Base-by-base conservation (phyloP, 352 stramenopile species). In the Globisporangium mamillatum region DNA sequence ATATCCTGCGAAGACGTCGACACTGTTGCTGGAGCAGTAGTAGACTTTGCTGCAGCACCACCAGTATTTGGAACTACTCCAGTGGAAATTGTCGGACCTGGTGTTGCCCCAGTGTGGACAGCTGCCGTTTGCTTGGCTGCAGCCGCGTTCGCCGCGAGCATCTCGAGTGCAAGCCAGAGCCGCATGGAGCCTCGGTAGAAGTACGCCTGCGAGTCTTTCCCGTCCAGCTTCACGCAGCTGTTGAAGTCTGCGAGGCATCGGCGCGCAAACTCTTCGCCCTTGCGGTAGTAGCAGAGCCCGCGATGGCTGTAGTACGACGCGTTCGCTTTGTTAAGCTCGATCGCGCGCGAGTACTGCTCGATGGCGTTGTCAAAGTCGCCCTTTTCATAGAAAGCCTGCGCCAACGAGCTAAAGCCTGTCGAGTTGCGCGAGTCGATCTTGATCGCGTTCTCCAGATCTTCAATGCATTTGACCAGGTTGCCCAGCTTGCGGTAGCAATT, bases 181-280 rank as follows among this genome's bases (percentile, higher is more conserved):
- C 85, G 80, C 24, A 91, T 78, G 2, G 83, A 88, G 1, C 86
- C 86, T 12, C 86, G 77, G 36, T 92, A 92, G 66, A 91, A 93
- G 69, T 93, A 93, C 29, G 83, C 76, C 63, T 92, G 79, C 0
- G 85, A 80, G 52, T 93, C 84, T 7, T 81, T 86, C 24, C 86
- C 83, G 44, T 93, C 85, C 20, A 94, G 74, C 60, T 92, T 80
- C 65, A 94, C 87, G 29, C 80, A 81, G 34, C 75, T 74, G 58
- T 92, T 92, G 36, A 94, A 87, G 62, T 94, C 86, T 4, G 75
- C 73, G 29, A 92, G 72, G 48, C 80, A 90, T 58, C 79, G 67
- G 12, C 81, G 83, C n/a, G 76, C 83, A 41, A 77, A 84, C 18
- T 60, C 65, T 24, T 80, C 75, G 8, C 82, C 83, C 64, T 92